Evolutionary conservation across 2,329 filamentous ascomycete genomes (phyloP), one percentile per base, ranked within the genome.

Genomic region (Penicillium expansum): DNA sequence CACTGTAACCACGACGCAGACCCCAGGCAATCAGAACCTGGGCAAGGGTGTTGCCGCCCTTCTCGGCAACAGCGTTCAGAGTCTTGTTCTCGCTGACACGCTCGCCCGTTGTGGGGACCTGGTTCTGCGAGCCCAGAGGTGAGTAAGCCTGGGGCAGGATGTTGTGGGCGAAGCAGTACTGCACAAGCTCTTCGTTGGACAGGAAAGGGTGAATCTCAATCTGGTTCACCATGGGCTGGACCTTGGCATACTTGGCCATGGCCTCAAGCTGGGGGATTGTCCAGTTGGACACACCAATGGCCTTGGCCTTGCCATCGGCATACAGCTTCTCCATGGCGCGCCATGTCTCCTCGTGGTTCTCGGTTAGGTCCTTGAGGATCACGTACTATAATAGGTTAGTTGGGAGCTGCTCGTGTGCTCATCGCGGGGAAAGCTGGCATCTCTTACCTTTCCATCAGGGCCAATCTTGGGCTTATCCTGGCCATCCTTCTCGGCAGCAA

Each of bases 201-300:
- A 81, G 70, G 71, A 77, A 79, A 47, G 77, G 77, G 64, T 79
- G 77, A 33, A 77, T 71, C 63, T 79, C 77, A 55, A 79, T 69
- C 69, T 79, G 76, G 71, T 79, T 79, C 61, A 76, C 68, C 20
- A 73, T 71, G 14, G 76, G 76, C 51, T 74, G 70, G 50, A 80
- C 69, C 62, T 76, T 72, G 64, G 76, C 74, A 63, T 69, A 71
- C 58, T 70, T 68, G 39, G 79, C 64, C 55, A 84, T 74, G 54
- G 75, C 67, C 61, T 82, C 72, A 14, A 84, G 71, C 37, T 81
- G 77, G 13, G 69, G 66, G n/a, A 81, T 79, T 52, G 77, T 77
- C 75, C 89, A 93, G 77, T 93, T 94, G 67, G 87, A 90, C 14
- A 94, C 86, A 50, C 90, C 90, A 64, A 94, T 91, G 55, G 86